phyloP scores from a whole-genome alignment of 202 grass and related monocot genomes.

The Elaeis oleifera region DNA sequence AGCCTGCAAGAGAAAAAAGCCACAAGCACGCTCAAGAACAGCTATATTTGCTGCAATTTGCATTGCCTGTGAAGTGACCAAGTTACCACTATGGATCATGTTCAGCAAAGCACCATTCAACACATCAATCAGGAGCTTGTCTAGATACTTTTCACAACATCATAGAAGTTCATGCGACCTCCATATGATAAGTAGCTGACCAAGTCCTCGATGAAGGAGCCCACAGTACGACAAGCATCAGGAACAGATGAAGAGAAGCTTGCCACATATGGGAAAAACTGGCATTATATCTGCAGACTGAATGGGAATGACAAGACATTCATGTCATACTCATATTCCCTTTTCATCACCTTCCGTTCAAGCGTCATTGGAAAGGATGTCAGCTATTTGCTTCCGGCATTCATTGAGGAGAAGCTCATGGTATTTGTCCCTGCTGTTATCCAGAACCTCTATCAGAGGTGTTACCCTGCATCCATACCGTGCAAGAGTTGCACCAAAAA shows the following conservation, averaged over 20 bases:
- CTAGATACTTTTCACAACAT: constrained; percentile 63
- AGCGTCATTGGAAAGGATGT: constrained; percentile 40
- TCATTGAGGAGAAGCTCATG: constrained; percentile 50
- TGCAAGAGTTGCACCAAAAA: constrained; percentile 45
- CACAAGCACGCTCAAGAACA: constrained; percentile 61
- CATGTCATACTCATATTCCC: constrained; percentile 57
- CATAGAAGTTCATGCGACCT: constrained; percentile 38
- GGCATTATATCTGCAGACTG: constrained; percentile 34
- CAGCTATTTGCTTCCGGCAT: constrained; percentile 46
- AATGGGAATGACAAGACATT: constrained; percentile 56
- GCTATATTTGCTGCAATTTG: constrained; percentile 65
- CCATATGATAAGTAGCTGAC: constrained; percentile 59
- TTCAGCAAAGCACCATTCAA: constrained; percentile 58
- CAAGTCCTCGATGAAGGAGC: constrained; percentile 62
- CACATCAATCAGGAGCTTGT: constrained; percentile 72
- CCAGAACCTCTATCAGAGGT: constrained; percentile 49
- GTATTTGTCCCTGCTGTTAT: constrained; percentile 61
- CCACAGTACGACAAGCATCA: constrained; percentile 42
- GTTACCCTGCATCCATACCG: constrained; percentile 42
- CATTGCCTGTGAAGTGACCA: constrained; percentile 46
- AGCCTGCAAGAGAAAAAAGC: constrained; percentile 56
- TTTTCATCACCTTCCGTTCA: constrained; percentile 51
- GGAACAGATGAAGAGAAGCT: constrained; percentile 68
- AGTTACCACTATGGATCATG: constrained; percentile 44
- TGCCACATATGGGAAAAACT: constrained; percentile 47